phyloP scores from a whole-genome alignment of 352 stramenopile species.

The Phytophthora niederhauseri region DNA sequence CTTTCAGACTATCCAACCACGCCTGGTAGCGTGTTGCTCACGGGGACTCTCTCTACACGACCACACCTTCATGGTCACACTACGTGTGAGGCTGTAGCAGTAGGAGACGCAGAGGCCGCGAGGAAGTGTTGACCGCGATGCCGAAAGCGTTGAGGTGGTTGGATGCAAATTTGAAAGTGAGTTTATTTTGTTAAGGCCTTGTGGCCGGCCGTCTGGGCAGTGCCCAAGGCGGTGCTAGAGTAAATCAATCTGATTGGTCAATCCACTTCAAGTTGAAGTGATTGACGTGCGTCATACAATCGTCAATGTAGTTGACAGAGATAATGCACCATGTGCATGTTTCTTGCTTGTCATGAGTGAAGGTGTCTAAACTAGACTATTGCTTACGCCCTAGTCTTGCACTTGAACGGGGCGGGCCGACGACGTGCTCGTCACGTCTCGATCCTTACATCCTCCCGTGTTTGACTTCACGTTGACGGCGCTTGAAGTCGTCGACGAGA shows the following conservation, averaged over 20 bases:
- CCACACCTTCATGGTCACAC: no score
- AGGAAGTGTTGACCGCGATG: not conserved
- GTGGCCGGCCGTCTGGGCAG: not conserved
- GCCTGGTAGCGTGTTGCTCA: no score
- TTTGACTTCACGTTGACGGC: slow-evolving; percentile 24
- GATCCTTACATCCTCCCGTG: slow-evolving; percentile 12
- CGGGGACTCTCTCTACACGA: no score
- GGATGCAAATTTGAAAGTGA: not conserved
- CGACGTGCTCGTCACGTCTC: not conserved
- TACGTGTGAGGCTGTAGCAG: no score
- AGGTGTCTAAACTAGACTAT: no score
- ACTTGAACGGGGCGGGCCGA: no score
- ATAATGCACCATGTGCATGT: not conserved
- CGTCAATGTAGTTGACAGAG: not conserved
- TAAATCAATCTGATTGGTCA: not conserved
- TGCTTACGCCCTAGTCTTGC: no score
- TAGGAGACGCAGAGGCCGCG: not conserved
- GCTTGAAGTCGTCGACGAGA: slow-evolving; percentile 15
- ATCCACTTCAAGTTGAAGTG: not conserved
- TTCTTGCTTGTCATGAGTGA: no score
- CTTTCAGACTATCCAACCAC: no score
- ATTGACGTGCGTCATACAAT: not conserved
- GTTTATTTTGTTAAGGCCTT: not conserved
- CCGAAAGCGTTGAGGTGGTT: not conserved
- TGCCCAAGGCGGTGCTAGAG: not conserved